Base-by-base conservation (phyloP, 1,284 basidiomycete genomes). In the Termitomyces sp. region DNA sequence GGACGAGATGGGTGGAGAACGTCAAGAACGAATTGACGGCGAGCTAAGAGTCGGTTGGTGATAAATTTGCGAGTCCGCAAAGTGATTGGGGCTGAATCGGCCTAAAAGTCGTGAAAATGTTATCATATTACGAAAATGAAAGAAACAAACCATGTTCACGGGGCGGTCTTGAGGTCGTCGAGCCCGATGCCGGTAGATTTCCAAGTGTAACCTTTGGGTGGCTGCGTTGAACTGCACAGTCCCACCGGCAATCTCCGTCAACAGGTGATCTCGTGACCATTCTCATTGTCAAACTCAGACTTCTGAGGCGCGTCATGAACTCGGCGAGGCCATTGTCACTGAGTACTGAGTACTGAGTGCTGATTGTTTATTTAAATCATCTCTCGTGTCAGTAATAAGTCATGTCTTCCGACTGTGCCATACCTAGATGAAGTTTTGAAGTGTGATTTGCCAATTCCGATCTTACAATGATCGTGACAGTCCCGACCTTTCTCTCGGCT, bases 61-160 rank as follows among this genome's bases (percentile, higher is more conserved):
- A 98, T 92, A 83, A 99, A 99, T 81, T 99, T 98, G 76, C 96
- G 91, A 55, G 97, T 98, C 68, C 97, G 92, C 72, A 99, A 82
- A 63, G 97, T 99, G 66, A 99, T 84, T 64, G 96, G 91, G 73
- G 94, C 45, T 18, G 45, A 88, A 73, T 95, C 94, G 73, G 84
- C 79, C 85, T 86, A 61, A 39, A 57, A 58, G 42, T 41, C 47
- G 10, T 49, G 7, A 50, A 16, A 16, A 33, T 18, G 28, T 33
- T 35, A 28, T 52, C n/a, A 9, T 33, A 4, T 28, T 24, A 21
- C n/a, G 26, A 42, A 11, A 19, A 50, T 11, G 21, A 45, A 8
- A 18, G 7, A 19, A 43, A 65, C 68, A 64, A 57, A 72, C 69
- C 70, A 71, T 71, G 50, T 60, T 68, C 57, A 57, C 56, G 50